Conservation (phyloP, 2,329 filamentous ascomycete species). For the Penicillium sclerotigenum region DNA sequence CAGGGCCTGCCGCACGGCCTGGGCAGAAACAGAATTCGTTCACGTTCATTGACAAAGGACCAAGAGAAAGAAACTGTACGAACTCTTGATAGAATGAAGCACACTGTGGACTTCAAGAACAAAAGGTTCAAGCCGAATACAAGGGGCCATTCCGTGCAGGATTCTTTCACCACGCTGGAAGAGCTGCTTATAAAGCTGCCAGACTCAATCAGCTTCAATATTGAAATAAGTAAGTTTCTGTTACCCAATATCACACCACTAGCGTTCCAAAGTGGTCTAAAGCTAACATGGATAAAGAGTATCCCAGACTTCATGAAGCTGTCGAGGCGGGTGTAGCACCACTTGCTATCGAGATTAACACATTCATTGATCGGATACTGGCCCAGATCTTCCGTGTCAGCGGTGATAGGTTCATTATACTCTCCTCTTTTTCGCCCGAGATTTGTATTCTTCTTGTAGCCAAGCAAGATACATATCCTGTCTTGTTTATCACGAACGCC, state of each 20-base stretch:
- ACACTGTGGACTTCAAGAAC: conserved; percentile 40
- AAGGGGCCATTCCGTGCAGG: conserved; percentile 39
- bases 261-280: too few relatives aligned
- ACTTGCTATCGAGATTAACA: conserved; percentile 40
- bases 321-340: conserved; percentile 33
- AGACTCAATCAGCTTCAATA: conserved; percentile 37
- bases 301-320: conserved; percentile 42
- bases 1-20: not conserved
- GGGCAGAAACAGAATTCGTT: conserved; percentile 8
- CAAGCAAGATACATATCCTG: conserved; percentile 24
- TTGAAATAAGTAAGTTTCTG: conserved; percentile 40
- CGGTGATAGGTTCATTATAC: conserved; percentile 31
- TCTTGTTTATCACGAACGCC: conserved; percentile 30
- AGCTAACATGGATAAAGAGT: conserved; percentile 31
- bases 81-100: conserved; percentile 28
- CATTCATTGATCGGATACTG: conserved; percentile 40
- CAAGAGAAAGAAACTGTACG: conserved; percentile 13
- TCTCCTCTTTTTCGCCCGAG: conserved; percentile 30
- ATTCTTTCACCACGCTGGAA: conserved; percentile 38
- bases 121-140: conserved; percentile 41
- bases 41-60: conserved; percentile 21
- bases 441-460: conserved; percentile 26
- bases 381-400: conserved; percentile 26
- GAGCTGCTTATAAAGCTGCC: conserved; percentile 39
- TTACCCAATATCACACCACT: too few relatives aligned